Evolutionary conservation across 2,329 filamentous ascomycete genomes (phyloP).

Genomic region (Colletotrichum lentis): DNA sequence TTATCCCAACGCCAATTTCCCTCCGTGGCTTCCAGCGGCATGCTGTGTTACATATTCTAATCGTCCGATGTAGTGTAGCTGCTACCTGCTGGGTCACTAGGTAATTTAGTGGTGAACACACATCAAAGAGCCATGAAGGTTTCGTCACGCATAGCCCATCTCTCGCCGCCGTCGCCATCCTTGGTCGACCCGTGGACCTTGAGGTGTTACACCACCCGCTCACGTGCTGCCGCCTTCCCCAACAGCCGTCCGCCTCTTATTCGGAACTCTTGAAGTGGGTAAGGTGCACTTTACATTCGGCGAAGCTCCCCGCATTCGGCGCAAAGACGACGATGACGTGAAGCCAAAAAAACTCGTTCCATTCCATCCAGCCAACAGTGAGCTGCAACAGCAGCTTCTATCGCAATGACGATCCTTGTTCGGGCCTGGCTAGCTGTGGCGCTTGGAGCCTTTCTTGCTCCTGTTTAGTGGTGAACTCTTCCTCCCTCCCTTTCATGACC

Average conservation of each 20-base stretch:
- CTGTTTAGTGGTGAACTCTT: neutral
- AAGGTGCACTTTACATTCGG: neutral
- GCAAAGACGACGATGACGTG: neutral
- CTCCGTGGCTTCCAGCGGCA: neutral
- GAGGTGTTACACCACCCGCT: too few species aligned
- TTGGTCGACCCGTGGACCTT: neutral
- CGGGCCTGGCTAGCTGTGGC: neutral
- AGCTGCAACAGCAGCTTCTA: neutral
- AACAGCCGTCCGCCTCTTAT: neutral
- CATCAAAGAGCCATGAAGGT: neutral
- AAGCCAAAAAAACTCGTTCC: neutral
- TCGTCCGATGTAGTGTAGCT: slow-evolving; percentile 8
- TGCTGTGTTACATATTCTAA: neutral
- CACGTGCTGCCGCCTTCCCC: neutral
- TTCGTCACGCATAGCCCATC: neutral
- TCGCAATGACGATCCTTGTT: neutral
- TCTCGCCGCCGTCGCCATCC: slow-evolving; percentile 14
- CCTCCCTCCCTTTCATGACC: neutral
- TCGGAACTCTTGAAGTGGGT: neutral
- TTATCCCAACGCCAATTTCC: neutral
- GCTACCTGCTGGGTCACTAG: too few species aligned
- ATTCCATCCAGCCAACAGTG: neutral
- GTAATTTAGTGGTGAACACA: too few species aligned
- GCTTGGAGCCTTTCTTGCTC: neutral
- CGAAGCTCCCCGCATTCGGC: slow-evolving; percentile 29